Percentiles rank a stretch among this genome's conserved stretches.
phyloP scores from a whole-genome alignment of 2,329 filamentous ascomycete species.

The Pestalotiopsis sp. region DNA sequence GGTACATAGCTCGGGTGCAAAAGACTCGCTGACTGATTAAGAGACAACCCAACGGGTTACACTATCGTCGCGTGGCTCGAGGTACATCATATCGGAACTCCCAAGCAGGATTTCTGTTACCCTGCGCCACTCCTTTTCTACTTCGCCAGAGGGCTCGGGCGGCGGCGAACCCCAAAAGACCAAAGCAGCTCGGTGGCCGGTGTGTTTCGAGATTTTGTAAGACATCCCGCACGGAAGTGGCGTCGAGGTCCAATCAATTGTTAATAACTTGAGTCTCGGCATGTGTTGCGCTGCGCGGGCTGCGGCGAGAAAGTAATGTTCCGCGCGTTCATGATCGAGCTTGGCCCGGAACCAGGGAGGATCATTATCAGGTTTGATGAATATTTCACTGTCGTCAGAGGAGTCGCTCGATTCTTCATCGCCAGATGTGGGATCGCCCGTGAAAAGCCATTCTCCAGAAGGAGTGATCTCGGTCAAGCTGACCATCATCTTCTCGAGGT shows the following conservation, averaged over 20 bases:
- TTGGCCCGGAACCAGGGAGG: background rate
- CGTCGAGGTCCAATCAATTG: background rate
- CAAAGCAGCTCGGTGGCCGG: background rate
- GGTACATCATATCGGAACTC: background rate
- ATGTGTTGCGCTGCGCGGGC: background rate
- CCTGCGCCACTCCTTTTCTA: background rate
- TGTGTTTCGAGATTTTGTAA: background rate
- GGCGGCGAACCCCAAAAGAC: background rate
- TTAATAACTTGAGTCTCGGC: background rate
- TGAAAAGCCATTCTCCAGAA: background rate
- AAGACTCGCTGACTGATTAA: too few relatives aligned
- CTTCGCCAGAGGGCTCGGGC: background rate
- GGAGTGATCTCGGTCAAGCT: background rate
- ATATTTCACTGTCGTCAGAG: background rate
- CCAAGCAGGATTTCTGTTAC: background rate
- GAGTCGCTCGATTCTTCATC: background rate
- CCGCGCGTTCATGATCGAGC: background rate
- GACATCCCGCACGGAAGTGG: background rate
- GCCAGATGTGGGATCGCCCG: background rate
- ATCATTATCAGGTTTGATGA: background rate
- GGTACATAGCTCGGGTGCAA: too few relatives aligned
- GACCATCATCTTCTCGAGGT: conserved; percentile 1
- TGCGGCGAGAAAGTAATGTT: background rate
- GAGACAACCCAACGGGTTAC: too few relatives aligned
- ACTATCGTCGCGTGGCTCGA: background rate